A percentile compares a stretch with the other conserved stretches of the same genome.
Conservation (phyloP, 2,329 filamentous ascomycete genomes). For the Neopestalotiopsis rosae region DNA sequence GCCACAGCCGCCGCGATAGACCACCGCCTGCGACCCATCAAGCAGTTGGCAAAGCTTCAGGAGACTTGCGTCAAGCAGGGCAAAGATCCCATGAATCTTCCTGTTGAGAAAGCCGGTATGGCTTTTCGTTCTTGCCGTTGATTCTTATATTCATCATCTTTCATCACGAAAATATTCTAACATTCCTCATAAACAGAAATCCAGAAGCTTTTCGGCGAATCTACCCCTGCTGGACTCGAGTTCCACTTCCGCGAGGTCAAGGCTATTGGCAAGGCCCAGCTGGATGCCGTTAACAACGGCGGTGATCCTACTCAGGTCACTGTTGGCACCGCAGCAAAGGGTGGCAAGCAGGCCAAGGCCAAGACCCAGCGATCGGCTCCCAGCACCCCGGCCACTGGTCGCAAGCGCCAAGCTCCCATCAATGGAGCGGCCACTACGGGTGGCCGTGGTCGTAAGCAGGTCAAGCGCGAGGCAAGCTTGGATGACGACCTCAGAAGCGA, state of each 20-base stretch:
- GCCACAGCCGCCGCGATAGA: slow-evolving; percentile 40
- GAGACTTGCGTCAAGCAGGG: slow-evolving; percentile 31
- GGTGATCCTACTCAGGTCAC: slow-evolving; percentile 50
- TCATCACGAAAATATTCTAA: not conserved
- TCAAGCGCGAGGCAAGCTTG: not conserved
- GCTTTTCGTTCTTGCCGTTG: slow-evolving; percentile 8
- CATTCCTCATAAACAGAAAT: slow-evolving; percentile 51
- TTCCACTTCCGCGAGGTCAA: slow-evolving; percentile 66
- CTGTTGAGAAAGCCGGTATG: slow-evolving; percentile 26
- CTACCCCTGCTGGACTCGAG: slow-evolving; percentile 61
- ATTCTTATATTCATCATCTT: not conserved
- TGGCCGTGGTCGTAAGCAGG: slow-evolving; percentile 19
- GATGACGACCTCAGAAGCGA: slow-evolving; percentile 25
- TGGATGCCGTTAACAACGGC: slow-evolving; percentile 47
- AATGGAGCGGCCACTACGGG: slow-evolving; percentile 21
- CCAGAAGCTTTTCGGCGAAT: slow-evolving; percentile 64
- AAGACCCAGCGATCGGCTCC: slow-evolving; percentile 1
- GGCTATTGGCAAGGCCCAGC: slow-evolving; percentile 54
- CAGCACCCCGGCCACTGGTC: slow-evolving; percentile 12
- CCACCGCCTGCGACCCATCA: slow-evolving; percentile 45
- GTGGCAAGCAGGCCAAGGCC: not conserved
- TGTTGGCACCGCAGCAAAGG: slow-evolving; percentile 4
- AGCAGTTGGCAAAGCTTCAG: slow-evolving; percentile 43
- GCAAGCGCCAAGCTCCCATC: not conserved
- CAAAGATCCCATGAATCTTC: slow-evolving; percentile 41